Percentiles rank a stretch among this genome's conserved stretches.
These are phyloP conservation scores for Elasticomyces elasticus DNA, from an alignment of 495 filamentous ascomycete species.

Conservation along the genomic window DNA sequence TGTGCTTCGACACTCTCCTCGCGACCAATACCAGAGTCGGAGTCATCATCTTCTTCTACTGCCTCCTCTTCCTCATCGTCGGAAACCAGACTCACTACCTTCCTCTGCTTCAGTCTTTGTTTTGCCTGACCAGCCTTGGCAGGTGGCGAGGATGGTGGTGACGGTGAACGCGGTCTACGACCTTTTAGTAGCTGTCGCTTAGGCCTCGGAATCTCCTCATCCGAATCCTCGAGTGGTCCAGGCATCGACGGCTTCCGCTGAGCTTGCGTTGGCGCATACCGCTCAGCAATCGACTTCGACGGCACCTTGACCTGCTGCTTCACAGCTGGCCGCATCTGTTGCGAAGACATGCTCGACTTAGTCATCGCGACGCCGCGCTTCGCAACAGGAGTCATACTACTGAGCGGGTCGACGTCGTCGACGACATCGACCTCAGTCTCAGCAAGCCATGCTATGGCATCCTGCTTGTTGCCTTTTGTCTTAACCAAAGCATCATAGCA, in stretches of 20 bases:
- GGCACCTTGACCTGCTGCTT: slow-evolving; percentile 53
- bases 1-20: slow-evolving; percentile 32
- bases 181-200: slow-evolving; percentile 50
- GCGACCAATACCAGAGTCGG: slow-evolving; percentile 43
- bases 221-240: slow-evolving; percentile 1
- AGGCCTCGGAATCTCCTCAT: slow-evolving; percentile 23
- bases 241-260: slow-evolving; percentile 6
- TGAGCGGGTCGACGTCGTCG: slow-evolving; percentile 33
- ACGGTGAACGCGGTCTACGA: slow-evolving; percentile 42
- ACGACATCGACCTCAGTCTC: slow-evolving; percentile 24
- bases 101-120: not conserved
- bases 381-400: slow-evolving; percentile 18
- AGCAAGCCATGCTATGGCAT: slow-evolving; percentile 41
- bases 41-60: slow-evolving; percentile 42
- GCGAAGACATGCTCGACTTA: not conserved
- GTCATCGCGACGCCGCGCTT: slow-evolving; percentile 16
- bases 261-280: slow-evolving; percentile 45
- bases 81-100: slow-evolving; percentile 6
- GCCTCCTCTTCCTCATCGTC: slow-evolving; percentile 45
- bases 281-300: slow-evolving; percentile 48
- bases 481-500: slow-evolving; percentile 45
- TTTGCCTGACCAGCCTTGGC: slow-evolving; percentile 11
- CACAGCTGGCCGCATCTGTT: slow-evolving; percentile 22
- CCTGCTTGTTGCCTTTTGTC: slow-evolving; percentile 47
- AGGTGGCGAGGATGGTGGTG: slow-evolving; percentile 27